Base-by-base conservation (phyloP, 495 filamentous ascomycete genomes). In the Endocarpon pusillum region DNA sequence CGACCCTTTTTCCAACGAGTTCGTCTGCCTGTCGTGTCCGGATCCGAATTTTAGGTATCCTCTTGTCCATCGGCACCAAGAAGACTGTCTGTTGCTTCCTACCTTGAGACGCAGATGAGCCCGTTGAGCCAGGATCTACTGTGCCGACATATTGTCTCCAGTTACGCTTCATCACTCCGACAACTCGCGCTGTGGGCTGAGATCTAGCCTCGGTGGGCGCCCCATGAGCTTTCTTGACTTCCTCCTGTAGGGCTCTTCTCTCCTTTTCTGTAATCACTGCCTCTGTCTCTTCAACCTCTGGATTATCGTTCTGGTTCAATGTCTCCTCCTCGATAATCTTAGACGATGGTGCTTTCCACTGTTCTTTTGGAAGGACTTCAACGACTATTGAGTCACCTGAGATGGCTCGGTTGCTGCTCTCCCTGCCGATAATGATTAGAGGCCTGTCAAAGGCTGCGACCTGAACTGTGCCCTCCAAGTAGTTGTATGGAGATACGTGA, bases 111-210 rank as follows among this genome's bases (percentile, higher is more conserved):
- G 60, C 63, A 14, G 72, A 67, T 12, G 77, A 66, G 34, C 76
- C 71, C 23, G 82, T 78, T 10, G 91, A 93, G 10, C 73, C 79
- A 12, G 78, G 71, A 48, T 97, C 89, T 36, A 97, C 68, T 53
- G 93, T 84, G 9, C 89, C 89, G 22, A 97, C 89, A 45, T 96
- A 94, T 50, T 96, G 91, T 21, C 89, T 69, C 89, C 89, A 97
- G 49, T 94, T 94, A 22, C 91, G 69, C 53, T 93, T 94, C 43
- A 87, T 69, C 20, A 97, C 62, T 33, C 89, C 89, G 23, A 96
- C 89, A 14, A 96, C 81, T 51, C 69, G 78, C 9, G 91, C 91
- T 15, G 89, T 96, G 19, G 89, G 89, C 39, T 93, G 84, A 8
- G 84, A 72, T 29, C 69, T 69, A 20, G 80, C 80, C 57, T 94